Base-by-base conservation (phyloP, 371 early-diverging fungal genomes). In the Saksenaea oblongispora region DNA sequence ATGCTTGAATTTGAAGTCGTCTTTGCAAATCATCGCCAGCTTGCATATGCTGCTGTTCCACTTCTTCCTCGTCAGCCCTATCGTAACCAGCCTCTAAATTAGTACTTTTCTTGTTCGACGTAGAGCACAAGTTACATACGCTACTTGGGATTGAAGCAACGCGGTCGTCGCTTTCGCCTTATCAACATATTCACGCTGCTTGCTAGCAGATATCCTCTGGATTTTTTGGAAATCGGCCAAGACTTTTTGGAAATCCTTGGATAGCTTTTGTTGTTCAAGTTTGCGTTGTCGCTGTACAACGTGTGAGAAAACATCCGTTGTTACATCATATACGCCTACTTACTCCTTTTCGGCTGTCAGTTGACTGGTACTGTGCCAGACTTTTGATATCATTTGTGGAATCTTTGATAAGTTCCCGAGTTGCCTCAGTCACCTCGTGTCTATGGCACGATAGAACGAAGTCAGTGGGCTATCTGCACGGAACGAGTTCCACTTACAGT, bases 241-340 rank as follows among this genome's bases (percentile, higher is more conserved):
- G 2, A 95, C 94, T 59, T 89, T 91, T 70, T 95, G 93, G 71
- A 97, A 97, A 63, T 98, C 97, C 58, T 92, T 93, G 27, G 93
- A 91, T 36, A 98, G 82, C 70, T 97, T 83, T 69, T 87, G 87
- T 37, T 93, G 90, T 56, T 89, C 89, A 27, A 91, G 75, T 75
- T 91, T 90, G 59, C 89, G 84, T 79, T 92, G 89, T 15, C 86
- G 78, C 87, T 89, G 42, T 42, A 37, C n/a, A 31, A 53, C 10
- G 27, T 36, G 24, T 42, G 26, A 61, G 22, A 44, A 59, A 22
- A 58, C 24, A n/a, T 54, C 36, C 13, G 54, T 13, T 59, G 26
- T 24, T 18, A 24, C n/a, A 26, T 2, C 14, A 47, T 28, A n/a
- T 13, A 28, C 5, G 54, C 57, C 73, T 31, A 31, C 31, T 62